Conservation (phyloP, 441 rosid genomes). For the Arabidopsis hybrid region DNA sequence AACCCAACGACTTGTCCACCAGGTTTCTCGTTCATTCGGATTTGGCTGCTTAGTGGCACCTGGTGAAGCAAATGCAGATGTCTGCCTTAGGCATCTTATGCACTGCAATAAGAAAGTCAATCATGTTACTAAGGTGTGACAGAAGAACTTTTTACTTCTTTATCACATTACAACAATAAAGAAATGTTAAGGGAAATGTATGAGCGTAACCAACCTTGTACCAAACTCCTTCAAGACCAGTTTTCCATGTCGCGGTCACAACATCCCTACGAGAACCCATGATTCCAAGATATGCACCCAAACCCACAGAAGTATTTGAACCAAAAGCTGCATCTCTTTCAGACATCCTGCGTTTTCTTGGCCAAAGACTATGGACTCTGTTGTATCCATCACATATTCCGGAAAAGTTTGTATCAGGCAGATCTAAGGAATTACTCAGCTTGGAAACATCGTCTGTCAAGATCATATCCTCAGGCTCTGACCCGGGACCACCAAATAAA, state of each 20-base stretch:
- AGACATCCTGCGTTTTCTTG: conserved; percentile 95
- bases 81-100: conserved; percentile 97
- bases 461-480: conserved; percentile 78
- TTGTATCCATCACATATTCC: conserved; percentile 62
- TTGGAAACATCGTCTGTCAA: conserved; percentile 59
- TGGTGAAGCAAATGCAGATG: conserved; percentile 86
- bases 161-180: background rate
- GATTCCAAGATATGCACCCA: conserved; percentile 97
- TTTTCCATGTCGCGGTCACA: conserved; percentile 96
- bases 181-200: conserved; percentile 1
- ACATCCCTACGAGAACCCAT: conserved; percentile 99
- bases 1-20: conserved; percentile 99
- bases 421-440: conserved; percentile 51
- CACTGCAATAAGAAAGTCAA: conserved; percentile 62
- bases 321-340: conserved; percentile 99
- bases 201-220: conserved; percentile 67
- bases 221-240: conserved; percentile 98
- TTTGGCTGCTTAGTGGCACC: conserved; percentile 59
- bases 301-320: conserved; percentile 88
- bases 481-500: conserved; percentile 98
- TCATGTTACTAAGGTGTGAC: conserved; percentile 8
- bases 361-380: conserved; percentile 88
- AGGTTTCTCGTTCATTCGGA: conserved; percentile 74
- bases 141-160: background rate
- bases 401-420: conserved; percentile 50